Conservation (phyloP, 768 basidiomycete species). For the Lentinus brumalis region DNA sequence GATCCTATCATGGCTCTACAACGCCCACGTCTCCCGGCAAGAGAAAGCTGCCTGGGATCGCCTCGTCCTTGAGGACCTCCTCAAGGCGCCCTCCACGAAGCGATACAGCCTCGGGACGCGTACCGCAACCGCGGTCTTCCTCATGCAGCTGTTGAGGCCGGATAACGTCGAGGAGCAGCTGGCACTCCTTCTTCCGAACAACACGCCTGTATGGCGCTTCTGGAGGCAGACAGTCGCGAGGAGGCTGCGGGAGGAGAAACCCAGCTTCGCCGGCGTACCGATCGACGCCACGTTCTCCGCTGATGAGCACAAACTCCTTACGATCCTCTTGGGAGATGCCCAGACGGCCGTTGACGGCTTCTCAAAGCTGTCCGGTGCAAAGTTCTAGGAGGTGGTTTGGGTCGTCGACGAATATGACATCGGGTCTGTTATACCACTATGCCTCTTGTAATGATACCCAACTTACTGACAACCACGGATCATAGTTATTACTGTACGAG, state of each 20-base stretch:
- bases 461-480: too few relatives aligned
- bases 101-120: slow-evolving; percentile 10
- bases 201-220: slow-evolving; percentile 1
- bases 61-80: slow-evolving; percentile 9
- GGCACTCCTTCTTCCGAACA: not conserved
- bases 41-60: slow-evolving; percentile 6
- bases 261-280: not conserved
- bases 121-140: not conserved
- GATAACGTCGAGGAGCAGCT: slow-evolving; percentile 2
- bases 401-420: not conserved
- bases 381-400: not conserved
- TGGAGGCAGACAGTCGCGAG: slow-evolving; percentile 2
- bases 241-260: not conserved
- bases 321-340: not conserved
- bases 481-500: too few relatives aligned
- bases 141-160: not conserved
- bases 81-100: not conserved
- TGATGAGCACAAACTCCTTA: not conserved
- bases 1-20: slow-evolving; percentile 15
- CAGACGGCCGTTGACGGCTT: not conserved
- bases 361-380: not conserved
- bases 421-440: too few relatives aligned
- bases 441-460: too few relatives aligned
- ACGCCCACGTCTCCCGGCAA: slow-evolving; percentile 1
- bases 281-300: not conserved